Base-by-base conservation (phyloP, 1,284 basidiomycete species). In the Laetiporus sulphureus region DNA sequence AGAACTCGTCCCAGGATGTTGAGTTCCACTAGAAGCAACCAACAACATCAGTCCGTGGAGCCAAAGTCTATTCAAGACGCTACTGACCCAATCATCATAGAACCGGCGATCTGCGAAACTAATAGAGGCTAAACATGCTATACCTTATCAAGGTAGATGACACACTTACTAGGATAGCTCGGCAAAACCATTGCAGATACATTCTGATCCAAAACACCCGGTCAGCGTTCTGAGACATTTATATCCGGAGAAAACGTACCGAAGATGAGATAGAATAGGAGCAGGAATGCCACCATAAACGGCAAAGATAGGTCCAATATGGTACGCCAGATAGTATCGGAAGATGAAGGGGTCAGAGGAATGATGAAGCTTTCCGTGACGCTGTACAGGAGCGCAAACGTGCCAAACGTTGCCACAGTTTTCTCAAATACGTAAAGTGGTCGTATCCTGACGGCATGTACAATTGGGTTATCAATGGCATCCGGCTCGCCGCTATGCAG, bases 71-170 rank as follows among this genome's bases (percentile, higher is more conserved):
- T 21, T 7, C 19, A 10, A 27, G 20, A 40, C 20, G 36, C 3
- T n/a, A 32, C 30, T 56, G 58, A 80, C 77, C 89, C 92, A 97
- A 60, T 97, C 94, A 63, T 93, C 88, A 63, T 98, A 99, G 63
- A 98, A 98, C 53, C 93, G 88, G 32, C 95, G 75, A 61, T 99
- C 95, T 20, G 92, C 92, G 59, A 98, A 99, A 59, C 86, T 87
- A 27, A 8, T 7, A 8, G 25, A 27, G 7, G 7, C 25, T 27
- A 13, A 27, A 7, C 13, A 7, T 8, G 25, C 13, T 27, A 27
- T 13, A 27, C 7, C 25, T 8, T 13, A 7, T 8, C 13, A 13
- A 7, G 25, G 25, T 25, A 31, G 8, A 33, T 27, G n/a, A 20
- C 2, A 10, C 13, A 63, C 82, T 59, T 54, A 88, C 84, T 80